phyloP scores from a whole-genome alignment of 176 grass and related monocot species.

The Avena eriantha region DNA sequence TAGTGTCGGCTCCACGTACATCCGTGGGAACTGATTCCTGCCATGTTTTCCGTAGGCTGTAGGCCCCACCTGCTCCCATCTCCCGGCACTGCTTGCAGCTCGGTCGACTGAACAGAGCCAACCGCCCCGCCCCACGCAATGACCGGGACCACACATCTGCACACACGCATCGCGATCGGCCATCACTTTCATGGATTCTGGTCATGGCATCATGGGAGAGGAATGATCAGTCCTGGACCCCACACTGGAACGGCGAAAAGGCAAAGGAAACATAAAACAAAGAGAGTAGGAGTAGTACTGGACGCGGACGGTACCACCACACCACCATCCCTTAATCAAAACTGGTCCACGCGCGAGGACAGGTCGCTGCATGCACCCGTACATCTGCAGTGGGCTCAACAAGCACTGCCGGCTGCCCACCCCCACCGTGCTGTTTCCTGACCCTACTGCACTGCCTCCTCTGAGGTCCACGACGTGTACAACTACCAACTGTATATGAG shows the following conservation, averaged over 20 bases:
- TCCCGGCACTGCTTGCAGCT: neutral
- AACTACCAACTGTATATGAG: too few relatives aligned
- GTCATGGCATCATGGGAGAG: slow-evolving; percentile 14
- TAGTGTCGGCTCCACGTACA: neutral
- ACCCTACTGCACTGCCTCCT: neutral
- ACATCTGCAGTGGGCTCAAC: neutral
- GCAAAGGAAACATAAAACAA: neutral
- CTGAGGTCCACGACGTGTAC: too few relatives aligned
- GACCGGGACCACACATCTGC: neutral
- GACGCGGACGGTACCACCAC: neutral
- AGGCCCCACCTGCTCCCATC: neutral
- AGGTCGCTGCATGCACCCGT: neutral
- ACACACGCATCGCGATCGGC: neutral
- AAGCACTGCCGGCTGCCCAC: neutral
- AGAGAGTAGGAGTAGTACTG: too few relatives aligned
- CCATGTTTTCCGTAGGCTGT: neutral
- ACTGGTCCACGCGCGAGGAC: neutral
- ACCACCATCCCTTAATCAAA: neutral
- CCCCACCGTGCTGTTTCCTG: neutral
- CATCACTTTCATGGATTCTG: neutral
- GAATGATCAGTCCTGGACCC: slow-evolving; percentile 4
- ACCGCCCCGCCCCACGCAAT: neutral
- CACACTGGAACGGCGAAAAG: neutral
- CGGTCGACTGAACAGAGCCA: neutral
- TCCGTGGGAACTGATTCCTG: neutral